Conservation (phyloP, 345 rosid genomes). For the Rhodamnia rubescens region DNA sequence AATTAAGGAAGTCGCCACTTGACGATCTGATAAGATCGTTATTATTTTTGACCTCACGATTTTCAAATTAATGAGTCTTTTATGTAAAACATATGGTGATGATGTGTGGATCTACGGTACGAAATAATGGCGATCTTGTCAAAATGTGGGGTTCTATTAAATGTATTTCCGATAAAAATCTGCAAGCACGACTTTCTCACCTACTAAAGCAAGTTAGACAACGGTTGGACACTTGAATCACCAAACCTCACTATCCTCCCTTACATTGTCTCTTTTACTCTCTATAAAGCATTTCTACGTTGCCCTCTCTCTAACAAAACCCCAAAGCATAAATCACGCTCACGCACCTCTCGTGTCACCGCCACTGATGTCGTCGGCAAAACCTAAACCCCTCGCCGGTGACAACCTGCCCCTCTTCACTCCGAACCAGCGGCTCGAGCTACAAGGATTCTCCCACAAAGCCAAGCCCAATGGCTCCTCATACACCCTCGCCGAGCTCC, state of each 20-base stretch:
- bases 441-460: constrained; percentile 17
- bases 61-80: no score
- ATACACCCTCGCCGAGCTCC: constrained; percentile 51
- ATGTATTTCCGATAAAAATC: background rate
- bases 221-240: constrained; percentile 40
- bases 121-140: no score
- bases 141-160: no score
- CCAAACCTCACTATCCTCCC: constrained; percentile 38
- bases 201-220: constrained; percentile 17
- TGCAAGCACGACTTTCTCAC: constrained; percentile 31
- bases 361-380: constrained; percentile 16
- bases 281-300: constrained; percentile 6
- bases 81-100: no score
- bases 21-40: no score
- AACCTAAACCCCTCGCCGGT: background rate
- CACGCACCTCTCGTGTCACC: constrained; percentile 17
- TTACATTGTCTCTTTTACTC: background rate
- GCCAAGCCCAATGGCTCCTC: constrained; percentile 19
- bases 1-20: background rate
- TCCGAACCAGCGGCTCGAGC: constrained; percentile 24
- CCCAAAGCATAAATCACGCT: background rate
- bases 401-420: constrained; percentile 26
- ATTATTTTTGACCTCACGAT: no score
- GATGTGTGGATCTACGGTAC: no score
- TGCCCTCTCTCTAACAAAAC: background rate